A percentile compares a stretch with the other conserved stretches of the same genome.
Conservation (phyloP, 2,329 filamentous ascomycete genomes). For the Neoascochyta sp. region DNA sequence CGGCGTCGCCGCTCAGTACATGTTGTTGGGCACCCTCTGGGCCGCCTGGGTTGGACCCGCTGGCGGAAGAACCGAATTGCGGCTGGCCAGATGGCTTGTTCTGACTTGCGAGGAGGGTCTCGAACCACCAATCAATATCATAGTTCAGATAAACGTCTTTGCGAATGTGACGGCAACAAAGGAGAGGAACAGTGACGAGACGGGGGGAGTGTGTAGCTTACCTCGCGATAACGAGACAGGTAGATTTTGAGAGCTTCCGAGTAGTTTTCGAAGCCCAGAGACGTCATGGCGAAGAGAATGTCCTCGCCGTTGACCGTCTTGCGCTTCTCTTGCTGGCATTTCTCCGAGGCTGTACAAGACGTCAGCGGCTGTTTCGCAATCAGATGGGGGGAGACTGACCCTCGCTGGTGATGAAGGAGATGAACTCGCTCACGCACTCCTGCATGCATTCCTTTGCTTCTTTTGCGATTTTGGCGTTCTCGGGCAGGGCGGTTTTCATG, state of each 20-base stretch:
- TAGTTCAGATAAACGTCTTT: constrained; percentile 48
- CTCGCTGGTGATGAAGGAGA: constrained; percentile 99
- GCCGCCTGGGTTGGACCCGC: constrained; percentile 34
- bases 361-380: constrained; percentile 12
- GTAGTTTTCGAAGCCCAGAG: constrained; percentile 97
- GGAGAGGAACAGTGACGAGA: constrained; percentile 25
- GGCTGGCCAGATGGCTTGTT: constrained; percentile 50
- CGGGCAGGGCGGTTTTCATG: constrained; percentile 96
- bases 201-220: constrained; percentile 54
- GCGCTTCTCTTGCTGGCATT: constrained; percentile 98
- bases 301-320: constrained; percentile 99
- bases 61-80: constrained; percentile 35
- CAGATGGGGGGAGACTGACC: constrained; percentile 56
- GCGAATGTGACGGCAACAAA: constrained; percentile 39
- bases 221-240: constrained; percentile 94
- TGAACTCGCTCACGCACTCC: constrained; percentile 99
- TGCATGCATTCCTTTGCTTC: constrained; percentile 99
- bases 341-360: constrained; percentile 74
- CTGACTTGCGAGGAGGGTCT: constrained; percentile 76
- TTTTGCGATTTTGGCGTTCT: constrained; percentile 98
- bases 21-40: constrained; percentile 41
- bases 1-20: constrained; percentile 44
- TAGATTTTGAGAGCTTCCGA: constrained; percentile 98
- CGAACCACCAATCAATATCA: constrained; percentile 52
- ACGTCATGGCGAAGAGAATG: constrained; percentile 98